These are phyloP conservation scores for Lentithecium fluviatile DNA, from an alignment of 495 filamentous ascomycete species.

Conservation along the genomic window DNA sequence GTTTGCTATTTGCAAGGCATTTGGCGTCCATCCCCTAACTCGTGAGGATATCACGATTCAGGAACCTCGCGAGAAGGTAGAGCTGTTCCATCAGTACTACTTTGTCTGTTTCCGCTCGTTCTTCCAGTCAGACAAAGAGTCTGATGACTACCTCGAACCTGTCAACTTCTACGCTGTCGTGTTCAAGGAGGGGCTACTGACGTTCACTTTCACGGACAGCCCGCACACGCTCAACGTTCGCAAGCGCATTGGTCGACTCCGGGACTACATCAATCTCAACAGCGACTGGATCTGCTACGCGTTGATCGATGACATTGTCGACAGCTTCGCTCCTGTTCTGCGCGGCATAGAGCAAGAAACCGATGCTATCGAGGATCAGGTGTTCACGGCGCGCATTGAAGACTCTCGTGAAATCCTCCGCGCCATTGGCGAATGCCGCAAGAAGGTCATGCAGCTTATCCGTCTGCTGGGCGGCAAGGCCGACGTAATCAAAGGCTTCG, in stretches of 20 bases:
- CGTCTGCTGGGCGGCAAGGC: constrained; percentile 93
- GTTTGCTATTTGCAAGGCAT: constrained; percentile 82
- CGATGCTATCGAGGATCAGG: constrained; percentile 89
- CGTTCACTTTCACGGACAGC: constrained; percentile 85
- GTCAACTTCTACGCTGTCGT: constrained; percentile 96
- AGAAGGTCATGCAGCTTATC: constrained; percentile 91
- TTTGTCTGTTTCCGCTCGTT: constrained; percentile 97
- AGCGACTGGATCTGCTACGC: constrained; percentile 99
- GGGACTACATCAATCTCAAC: constrained; percentile 88
- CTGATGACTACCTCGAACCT: constrained; percentile 78
- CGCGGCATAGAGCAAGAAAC: constrained; percentile 81
- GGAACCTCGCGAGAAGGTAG: constrained; percentile 95
- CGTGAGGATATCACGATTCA: constrained; percentile 92
- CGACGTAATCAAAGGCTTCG: constrained; percentile 94
- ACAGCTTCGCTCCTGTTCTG: constrained; percentile 88
- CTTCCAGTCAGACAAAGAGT: constrained; percentile 72
- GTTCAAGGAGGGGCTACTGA: constrained; percentile 91
- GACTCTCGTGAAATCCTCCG: constrained; percentile 84
- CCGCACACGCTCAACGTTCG: constrained; percentile 83
- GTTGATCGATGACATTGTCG: constrained; percentile 97
- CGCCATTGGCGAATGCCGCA: constrained; percentile 83
- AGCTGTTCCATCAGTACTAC: constrained; percentile 95
- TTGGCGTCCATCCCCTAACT: constrained; percentile 89
- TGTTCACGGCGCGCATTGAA: constrained; percentile 84
- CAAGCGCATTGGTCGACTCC: constrained; percentile 84